Conservation (phyloP, 306 rosid species). For the Purshia tridentata region DNA sequence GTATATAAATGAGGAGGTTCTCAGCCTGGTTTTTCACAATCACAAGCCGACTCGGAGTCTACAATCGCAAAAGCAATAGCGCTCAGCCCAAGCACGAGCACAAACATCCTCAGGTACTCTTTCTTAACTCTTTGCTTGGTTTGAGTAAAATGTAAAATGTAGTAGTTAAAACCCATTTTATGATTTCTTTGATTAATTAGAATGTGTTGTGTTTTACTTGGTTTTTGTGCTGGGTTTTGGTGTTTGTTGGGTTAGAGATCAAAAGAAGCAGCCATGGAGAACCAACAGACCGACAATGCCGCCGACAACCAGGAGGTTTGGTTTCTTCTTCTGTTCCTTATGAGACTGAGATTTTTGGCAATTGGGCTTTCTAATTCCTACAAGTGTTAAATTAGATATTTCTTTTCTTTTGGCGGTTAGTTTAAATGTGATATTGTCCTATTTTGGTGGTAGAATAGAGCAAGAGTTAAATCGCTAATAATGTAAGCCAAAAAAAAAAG, state of each 20-base stretch:
- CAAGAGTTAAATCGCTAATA: no score
- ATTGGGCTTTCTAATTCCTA: not conserved
- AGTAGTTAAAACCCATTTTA: not conserved
- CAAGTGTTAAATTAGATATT: no score
- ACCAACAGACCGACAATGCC: conserved; percentile 29
- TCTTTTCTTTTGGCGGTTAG: no score
- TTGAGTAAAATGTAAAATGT: not conserved
- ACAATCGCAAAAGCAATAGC: conserved; percentile 19
- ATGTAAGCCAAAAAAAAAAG: no score
- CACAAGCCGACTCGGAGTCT: conserved; percentile 21
- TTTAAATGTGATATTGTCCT: no score
- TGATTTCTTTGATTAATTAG: conserved; percentile 22
- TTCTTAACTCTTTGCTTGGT: conserved; percentile 6
- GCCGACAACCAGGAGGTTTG: conserved; percentile 41
- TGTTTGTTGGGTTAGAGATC: conserved; percentile 32
- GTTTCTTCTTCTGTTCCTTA: conserved; percentile 8
- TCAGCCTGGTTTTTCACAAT: conserved; percentile 37
- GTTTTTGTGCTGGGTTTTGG: conserved; percentile 26
- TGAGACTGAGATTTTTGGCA: not conserved
- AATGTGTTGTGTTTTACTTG: conserved; percentile 7
- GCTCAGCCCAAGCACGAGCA: conserved; percentile 22
- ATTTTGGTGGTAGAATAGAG: no score
- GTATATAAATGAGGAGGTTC: conserved; percentile 55
- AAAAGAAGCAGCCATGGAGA: conserved; percentile 46
- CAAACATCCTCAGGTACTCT: conserved; percentile 29